Evolutionary conservation across 768 basidiomycete species (phyloP).

Genomic region (Calocybe gangraenosa): DNA sequence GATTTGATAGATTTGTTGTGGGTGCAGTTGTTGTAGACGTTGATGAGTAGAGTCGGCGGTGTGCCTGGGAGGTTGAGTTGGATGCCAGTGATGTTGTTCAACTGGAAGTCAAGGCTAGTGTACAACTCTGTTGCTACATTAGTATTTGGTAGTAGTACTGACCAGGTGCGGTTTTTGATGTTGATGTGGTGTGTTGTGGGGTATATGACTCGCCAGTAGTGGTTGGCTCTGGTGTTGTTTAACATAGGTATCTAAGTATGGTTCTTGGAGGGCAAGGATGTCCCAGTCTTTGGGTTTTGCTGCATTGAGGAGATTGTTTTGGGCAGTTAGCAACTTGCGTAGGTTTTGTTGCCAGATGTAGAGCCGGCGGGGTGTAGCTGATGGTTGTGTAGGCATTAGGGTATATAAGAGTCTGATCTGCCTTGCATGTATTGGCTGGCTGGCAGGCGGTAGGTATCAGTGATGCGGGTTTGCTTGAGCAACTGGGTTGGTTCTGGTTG

Average conservation of each 20-base stretch:
- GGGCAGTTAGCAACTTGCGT: constrained; percentile 19
- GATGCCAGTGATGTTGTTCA: neutral
- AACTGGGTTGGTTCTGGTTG: neutral
- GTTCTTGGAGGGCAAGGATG: constrained; percentile 28
- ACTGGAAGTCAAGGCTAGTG: neutral
- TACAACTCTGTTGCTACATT: neutral
- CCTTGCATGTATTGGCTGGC: too few relatives aligned
- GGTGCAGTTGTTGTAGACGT: constrained; percentile 7
- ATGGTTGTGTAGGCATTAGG: neutral
- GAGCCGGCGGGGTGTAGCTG: neutral
- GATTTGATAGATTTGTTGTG: constrained; percentile 5
- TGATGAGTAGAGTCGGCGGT: neutral
- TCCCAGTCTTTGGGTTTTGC: constrained; percentile 16
- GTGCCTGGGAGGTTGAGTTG: neutral
- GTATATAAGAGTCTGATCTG: neutral
- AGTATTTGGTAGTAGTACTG: constrained; percentile 6
- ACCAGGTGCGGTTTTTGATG: neutral
- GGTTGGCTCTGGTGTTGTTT: constrained; percentile 10
- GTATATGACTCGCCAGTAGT: constrained; percentile 7
- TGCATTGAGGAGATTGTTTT: constrained; percentile 14
- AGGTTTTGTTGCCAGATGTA: constrained; percentile 24
- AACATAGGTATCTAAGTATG: constrained; percentile 20
- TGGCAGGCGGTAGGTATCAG: too few relatives aligned
- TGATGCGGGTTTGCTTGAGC: too few relatives aligned
- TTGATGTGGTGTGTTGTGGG: neutral